These are phyloP conservation scores for Fragosphaeria purpurea DNA, from an alignment of 2,329 filamentous ascomycete genomes.

Conservation along the genomic window DNA sequence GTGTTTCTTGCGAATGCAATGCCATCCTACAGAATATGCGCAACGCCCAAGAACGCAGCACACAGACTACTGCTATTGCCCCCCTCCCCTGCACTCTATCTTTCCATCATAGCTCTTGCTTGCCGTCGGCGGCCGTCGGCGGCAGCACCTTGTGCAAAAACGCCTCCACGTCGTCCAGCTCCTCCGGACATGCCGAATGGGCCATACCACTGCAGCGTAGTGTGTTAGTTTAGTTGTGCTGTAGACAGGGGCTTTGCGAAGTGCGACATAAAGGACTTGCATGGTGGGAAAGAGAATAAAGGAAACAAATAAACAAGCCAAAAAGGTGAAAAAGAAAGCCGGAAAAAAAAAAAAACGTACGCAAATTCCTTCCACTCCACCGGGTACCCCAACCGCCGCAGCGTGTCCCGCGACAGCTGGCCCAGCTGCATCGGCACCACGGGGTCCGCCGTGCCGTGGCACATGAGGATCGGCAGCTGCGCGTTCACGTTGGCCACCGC, in stretches of 20 bases:
- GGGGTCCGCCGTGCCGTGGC: conserved; percentile 69
- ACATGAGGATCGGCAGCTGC: conserved; percentile 79
- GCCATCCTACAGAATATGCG: too few relatives aligned
- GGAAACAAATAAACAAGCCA: background rate
- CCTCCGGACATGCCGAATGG: conserved; percentile 67
- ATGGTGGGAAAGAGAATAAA: too few relatives aligned
- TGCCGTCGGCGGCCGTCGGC: conserved; percentile 20
- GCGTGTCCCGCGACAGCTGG: conserved; percentile 50
- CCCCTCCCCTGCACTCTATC: too few relatives aligned
- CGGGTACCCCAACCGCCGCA: conserved; percentile 61
- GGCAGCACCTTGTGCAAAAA: conserved; percentile 41
- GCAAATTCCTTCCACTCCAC: conserved; percentile 68
- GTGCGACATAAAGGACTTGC: background rate
- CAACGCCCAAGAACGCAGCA: too few relatives aligned
- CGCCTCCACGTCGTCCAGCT: conserved; percentile 71
- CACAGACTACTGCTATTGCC: too few relatives aligned
- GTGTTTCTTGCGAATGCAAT: too few relatives aligned
- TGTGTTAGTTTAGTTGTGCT: background rate
- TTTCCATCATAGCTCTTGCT: conserved; percentile 14
- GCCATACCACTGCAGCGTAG: conserved; percentile 45
- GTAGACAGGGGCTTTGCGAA: background rate
- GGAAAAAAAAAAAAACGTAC: conserved; percentile 36
- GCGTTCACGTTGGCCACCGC: conserved; percentile 43
- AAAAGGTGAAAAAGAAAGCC: background rate
- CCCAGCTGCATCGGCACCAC: conserved; percentile 64